Evolutionary conservation across 768 basidiomycete genomes (phyloP), one percentile per base, ranked within the genome.

Genomic region (Ramaria sp.): DNA sequence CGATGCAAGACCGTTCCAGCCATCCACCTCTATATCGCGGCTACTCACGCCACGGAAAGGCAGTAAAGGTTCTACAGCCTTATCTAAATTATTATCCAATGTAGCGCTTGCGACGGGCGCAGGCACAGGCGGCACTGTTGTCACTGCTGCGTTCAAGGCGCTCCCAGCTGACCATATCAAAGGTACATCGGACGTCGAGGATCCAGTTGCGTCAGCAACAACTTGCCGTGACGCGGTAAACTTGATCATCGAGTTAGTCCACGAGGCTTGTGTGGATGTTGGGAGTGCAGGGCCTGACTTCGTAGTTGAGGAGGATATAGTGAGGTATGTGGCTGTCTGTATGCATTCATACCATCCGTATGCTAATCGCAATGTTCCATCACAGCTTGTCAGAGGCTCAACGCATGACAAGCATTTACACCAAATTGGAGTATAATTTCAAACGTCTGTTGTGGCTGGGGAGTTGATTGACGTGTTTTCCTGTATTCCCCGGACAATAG

Each of bases 351-450:
- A 57, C 39, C 54, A 49, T 54, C 38, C 42, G n/a, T 19, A 54
- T 24, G 24, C 42, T 47, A 55, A 61, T 30, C 48, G 61, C 38
- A 38, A 33, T 47, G 47, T 56, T 17, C 31, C 55, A 64, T 50
- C 61, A 39, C 62, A 93, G 91, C 63, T 67, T 93, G 62, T 77
- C 78, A 7, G 91, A 96, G 62, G 94, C 94, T 1, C 83, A 86
- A 67, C 77, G 81, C 54, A 83, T 85, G 74, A 96, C 91, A 2
- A 88, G 83, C 59, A 75, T 94, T 62, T 88, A 90, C 68, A 81
- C 91, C 13, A 91, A 92, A 72, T 86, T 95, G 82, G 93, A 96
- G 65, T 91, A 95, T 67, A 90, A 89, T 0, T 76, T 96, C 51
- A 97, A 94, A 76, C 75, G 91, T 61, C 71, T 95, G 66, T 70